A percentile compares a stretch with the other conserved stretches of the same genome.
Evolutionary conservation across 306 rosid species (phyloP).

Genomic region (Myrica gale): DNA sequence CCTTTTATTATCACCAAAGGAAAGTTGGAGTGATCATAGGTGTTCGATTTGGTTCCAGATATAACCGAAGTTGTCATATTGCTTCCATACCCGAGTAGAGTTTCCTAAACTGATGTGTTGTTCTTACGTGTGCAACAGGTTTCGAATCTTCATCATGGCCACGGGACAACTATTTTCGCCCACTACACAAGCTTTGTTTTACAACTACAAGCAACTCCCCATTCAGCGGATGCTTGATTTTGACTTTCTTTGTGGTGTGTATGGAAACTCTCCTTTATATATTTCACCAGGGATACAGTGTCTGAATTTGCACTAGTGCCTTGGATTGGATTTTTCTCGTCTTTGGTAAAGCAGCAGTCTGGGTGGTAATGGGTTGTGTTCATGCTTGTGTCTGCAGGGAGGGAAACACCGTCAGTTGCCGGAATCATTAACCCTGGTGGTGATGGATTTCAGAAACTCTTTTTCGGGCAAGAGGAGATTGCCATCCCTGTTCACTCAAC

Average conservation of each 20-base stretch:
- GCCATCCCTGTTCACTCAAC: slow-evolving; percentile 94
- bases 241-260: slow-evolving; percentile 95
- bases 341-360: not conserved
- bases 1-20: not conserved
- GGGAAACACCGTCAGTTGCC: slow-evolving; percentile 98
- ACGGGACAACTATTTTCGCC: slow-evolving; percentile 95
- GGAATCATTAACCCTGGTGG: slow-evolving; percentile 96
- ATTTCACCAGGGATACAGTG: not conserved
- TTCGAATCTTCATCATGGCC: slow-evolving; percentile 55
- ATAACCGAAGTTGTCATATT: not conserved
- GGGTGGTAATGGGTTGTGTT: slow-evolving; percentile 17
- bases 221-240: slow-evolving; percentile 99
- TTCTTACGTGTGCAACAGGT: slow-evolving; percentile 41
- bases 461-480: slow-evolving; percentile 97
- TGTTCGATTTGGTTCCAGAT: not conserved
- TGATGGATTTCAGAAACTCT: slow-evolving; percentile 97
- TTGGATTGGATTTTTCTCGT: not conserved
- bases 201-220: slow-evolving; percentile 98
- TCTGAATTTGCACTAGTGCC: not conserved
- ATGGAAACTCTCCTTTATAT: slow-evolving; percentile 1
- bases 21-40: not conserved
- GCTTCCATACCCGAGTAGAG: not conserved
- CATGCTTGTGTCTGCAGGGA: slow-evolving; percentile 50
- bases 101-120: not conserved
- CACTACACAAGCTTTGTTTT: slow-evolving; percentile 88